Evolutionary conservation across 345 rosid genomes (phyloP), one percentile per base, ranked within the genome.

Genomic region (Corchorus capsularis): DNA sequence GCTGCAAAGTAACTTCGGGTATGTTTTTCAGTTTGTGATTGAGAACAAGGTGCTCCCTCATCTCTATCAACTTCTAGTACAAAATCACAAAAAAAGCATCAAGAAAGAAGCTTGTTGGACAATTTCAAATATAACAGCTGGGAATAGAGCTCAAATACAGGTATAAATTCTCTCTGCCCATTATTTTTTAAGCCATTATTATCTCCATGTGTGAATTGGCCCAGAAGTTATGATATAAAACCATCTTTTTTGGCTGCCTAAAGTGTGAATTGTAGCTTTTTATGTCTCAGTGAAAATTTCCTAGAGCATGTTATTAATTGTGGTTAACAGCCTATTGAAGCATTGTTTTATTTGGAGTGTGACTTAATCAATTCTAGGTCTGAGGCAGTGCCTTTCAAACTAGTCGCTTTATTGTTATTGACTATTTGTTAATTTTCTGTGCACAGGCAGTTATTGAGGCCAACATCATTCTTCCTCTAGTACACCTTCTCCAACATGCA

Each of bases 41-140:
- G 90, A 89, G 8, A 90, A 89, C 62, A 83, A 88, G 14, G 96
- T 85, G 52, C 94, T 93, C 37, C 89, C 94, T 15, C 86, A 86
- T 75, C 92, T 93, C 27, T 83, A 82, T 71, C 89, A 89, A 85
- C 89, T 93, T 73, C 86, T 92, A 27, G 82, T 88, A 8, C 90
- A 90, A 87, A 90, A 86, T 84, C 88, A 85, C 87, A 92, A 90
- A 82, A 92, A 92, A 80, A 92, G 94, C 82, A 92, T 92, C 3
- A 92, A 92, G 83, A 92, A 92, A 52, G 97, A 90, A 84, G 97
- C 97, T 53, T 90, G 97, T 78, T 89, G 97, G 97, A 92, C 94
- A n/a, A 86, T 93, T 80, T 93, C 97, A 37, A 93, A 93, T 87
- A 89, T 93, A 64, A 91, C 96, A 70, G 97, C 97, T 64, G 96